Evolutionary conservation across 176 grass and related monocot species (phyloP).

Genomic region (Poa pratensis): DNA sequence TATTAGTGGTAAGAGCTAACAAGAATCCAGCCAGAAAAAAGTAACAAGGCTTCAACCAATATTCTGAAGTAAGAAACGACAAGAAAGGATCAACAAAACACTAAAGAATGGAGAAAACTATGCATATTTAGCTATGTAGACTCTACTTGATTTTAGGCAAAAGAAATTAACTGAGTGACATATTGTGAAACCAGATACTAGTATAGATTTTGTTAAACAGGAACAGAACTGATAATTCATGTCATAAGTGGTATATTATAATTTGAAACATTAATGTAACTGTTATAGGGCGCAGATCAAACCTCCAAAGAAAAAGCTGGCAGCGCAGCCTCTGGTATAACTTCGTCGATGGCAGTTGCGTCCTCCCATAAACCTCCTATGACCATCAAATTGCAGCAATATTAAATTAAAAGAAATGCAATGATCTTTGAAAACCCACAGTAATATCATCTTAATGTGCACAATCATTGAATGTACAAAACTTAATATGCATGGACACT

Average conservation of each 20-base stretch:
- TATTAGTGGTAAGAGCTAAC: constrained; percentile 1
- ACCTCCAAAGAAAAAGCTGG: constrained; percentile 97
- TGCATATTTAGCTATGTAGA: constrained; percentile 29
- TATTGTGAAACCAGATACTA: constrained; percentile 33
- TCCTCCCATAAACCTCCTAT: constrained; percentile 88
- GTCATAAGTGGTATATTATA: constrained; percentile 27
- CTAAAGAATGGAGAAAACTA: constrained; percentile 8
- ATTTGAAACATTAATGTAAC: constrained; percentile 18
- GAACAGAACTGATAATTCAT: constrained; percentile 4
- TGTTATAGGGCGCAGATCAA: constrained; percentile 40
- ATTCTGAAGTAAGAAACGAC: constrained; percentile 27
- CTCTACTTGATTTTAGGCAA: constrained; percentile 38
- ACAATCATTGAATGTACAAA: constrained; percentile 6
- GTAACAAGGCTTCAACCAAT: constrained; percentile 19
- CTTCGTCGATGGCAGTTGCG: constrained; percentile 68
- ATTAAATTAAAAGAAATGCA: constrained; percentile 34
- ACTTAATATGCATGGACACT: constrained; percentile 11
- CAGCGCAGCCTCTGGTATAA: constrained; percentile 92
- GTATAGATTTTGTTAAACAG: constrained; percentile 14
- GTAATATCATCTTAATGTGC: constrained; percentile 19
- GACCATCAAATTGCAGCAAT: constrained; percentile 41
- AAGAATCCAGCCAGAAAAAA: constrained; percentile 30
- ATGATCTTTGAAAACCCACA: constrained; percentile 33
- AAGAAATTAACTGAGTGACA: constrained; percentile 28
- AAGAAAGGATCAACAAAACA: constrained; percentile 17